phyloP scores from a whole-genome alignment of 1,139 yeast genomes.

The Torulaspora globosa region DNA sequence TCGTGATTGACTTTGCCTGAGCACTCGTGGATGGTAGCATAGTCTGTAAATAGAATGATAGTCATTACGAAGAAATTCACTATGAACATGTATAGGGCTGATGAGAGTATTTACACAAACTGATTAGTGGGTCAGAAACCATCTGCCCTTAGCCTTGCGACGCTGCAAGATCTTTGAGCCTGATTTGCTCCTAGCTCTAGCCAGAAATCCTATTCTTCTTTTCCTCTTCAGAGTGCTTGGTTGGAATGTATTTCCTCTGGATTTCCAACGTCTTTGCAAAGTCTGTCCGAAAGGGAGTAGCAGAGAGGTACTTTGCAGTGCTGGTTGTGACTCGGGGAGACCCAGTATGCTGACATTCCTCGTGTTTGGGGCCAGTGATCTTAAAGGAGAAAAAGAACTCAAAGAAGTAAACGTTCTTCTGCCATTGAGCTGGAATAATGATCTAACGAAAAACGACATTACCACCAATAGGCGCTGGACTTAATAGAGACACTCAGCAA shows the following conservation, averaged over 20 bases:
- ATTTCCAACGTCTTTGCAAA: slow-evolving; percentile 61
- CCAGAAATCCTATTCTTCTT: slow-evolving; percentile 84
- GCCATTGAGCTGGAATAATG: slow-evolving; percentile 15
- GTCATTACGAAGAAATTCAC: slow-evolving; percentile 1
- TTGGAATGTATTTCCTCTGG: slow-evolving; percentile 92
- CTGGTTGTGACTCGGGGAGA: slow-evolving; percentile 2
- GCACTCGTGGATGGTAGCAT: slow-evolving; percentile 4
- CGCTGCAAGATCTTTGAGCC: slow-evolving; percentile 78
- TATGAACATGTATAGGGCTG: slow-evolving; percentile 2
- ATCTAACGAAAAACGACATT: slow-evolving; percentile 10
- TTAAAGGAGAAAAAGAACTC: slow-evolving; percentile 15
- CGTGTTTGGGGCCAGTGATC: slow-evolving; percentile 17
- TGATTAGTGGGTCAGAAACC: slow-evolving; percentile 79
- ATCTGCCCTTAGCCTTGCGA: slow-evolving; percentile 85
- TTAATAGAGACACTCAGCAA: background rate
- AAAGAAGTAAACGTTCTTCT: slow-evolving; percentile 20
- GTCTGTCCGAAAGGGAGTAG: slow-evolving; percentile 20
- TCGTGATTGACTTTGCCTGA: slow-evolving; percentile 57
- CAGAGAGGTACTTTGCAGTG: slow-evolving; percentile 8
- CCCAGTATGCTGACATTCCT: slow-evolving; percentile 6
- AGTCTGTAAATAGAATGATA: slow-evolving; percentile 9
- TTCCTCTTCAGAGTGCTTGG: slow-evolving; percentile 89
- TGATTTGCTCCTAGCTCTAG: slow-evolving; percentile 72
- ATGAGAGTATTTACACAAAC: background rate
- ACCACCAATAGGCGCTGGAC: background rate